phyloP scores from a whole-genome alignment of 202 grass and related monocot genomes.

The Elaeis oleifera region DNA sequence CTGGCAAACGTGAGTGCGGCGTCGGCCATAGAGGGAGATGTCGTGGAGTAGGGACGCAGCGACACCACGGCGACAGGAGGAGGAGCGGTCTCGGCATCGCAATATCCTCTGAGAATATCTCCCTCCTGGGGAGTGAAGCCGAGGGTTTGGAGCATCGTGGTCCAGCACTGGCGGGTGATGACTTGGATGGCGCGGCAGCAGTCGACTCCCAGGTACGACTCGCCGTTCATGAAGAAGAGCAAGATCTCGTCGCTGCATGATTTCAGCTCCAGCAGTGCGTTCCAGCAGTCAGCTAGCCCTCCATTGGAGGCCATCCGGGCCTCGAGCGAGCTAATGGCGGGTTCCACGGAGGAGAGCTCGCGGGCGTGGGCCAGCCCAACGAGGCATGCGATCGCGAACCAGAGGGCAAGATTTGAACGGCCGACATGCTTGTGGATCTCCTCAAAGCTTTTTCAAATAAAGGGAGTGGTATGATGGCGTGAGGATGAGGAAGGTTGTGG shows the following conservation, averaged over 20 bases:
- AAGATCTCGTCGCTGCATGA: slow-evolving; percentile 72
- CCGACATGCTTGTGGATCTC: too few species aligned
- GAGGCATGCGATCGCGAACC: too few species aligned
- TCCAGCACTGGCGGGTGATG: slow-evolving; percentile 72
- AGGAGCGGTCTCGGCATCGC: slow-evolving; percentile 36
- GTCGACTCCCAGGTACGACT: slow-evolving; percentile 63
- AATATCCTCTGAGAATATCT: slow-evolving; percentile 60
- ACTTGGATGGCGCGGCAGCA: slow-evolving; percentile 74
- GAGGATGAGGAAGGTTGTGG: too few species aligned
- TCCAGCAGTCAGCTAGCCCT: slow-evolving; percentile 58
- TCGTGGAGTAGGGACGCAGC: background rate
- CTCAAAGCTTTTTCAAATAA: too few species aligned
- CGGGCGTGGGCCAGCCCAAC: too few species aligned
- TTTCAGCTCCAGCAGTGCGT: slow-evolving; percentile 47
- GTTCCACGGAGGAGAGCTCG: too few species aligned
- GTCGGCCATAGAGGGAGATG: background rate
- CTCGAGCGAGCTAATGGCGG: slow-evolving; percentile 12
- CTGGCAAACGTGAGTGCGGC: background rate
- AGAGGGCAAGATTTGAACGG: too few species aligned
- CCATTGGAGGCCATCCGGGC: slow-evolving; percentile 6
- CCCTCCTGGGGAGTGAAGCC: slow-evolving; percentile 63
- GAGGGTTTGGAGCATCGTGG: slow-evolving; percentile 51
- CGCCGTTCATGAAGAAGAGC: slow-evolving; percentile 81
- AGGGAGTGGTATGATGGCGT: too few species aligned
- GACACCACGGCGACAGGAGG: background rate